phyloP scores from a whole-genome alignment of 164 flowering plant species.

The Buxus sempervirens region DNA sequence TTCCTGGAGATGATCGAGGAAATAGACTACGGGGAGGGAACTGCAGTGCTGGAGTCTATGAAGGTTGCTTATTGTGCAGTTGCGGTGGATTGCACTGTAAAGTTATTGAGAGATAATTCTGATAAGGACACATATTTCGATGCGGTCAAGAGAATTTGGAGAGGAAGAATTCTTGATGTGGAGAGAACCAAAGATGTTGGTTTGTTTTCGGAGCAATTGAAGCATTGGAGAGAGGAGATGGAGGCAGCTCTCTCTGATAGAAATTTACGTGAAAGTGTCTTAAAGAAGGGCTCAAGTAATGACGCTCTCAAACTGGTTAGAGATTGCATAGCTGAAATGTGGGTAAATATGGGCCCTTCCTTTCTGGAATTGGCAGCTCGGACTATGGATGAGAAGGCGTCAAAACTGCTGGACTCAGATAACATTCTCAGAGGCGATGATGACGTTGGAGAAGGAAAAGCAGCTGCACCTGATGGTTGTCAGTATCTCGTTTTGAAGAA shows the following conservation, averaged over 20 bases:
- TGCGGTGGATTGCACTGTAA: slow-evolving; percentile 51
- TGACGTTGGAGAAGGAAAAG: no score
- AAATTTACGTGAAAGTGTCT: slow-evolving; percentile 16
- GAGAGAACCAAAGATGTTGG: slow-evolving; percentile 27
- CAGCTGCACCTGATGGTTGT: neutral
- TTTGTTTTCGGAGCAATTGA: slow-evolving; percentile 36
- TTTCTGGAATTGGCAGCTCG: slow-evolving; percentile 43
- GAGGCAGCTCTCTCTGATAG: slow-evolving; percentile 45
- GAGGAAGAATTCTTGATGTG: slow-evolving; percentile 33
- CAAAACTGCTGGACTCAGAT: neutral
- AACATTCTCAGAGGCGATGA: neutral
- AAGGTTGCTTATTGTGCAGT: slow-evolving; percentile 50
- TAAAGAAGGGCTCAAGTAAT: slow-evolving; percentile 24
- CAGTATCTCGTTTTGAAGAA: neutral
- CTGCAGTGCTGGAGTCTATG: slow-evolving; percentile 29
- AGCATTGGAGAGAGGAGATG: slow-evolving; percentile 32
- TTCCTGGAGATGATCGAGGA: slow-evolving; percentile 40
- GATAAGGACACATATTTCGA: slow-evolving; percentile 29
- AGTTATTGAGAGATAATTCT: slow-evolving; percentile 23
- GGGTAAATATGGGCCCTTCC: slow-evolving; percentile 46
- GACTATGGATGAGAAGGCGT: neutral
- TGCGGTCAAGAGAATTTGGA: slow-evolving; percentile 58
- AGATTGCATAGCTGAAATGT: slow-evolving; percentile 43
- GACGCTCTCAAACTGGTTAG: slow-evolving; percentile 35
- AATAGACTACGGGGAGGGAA: slow-evolving; percentile 24